phyloP scores from a whole-genome alignment of 2,329 filamentous ascomycete genomes.

The Diaporthe citriasiana region DNA sequence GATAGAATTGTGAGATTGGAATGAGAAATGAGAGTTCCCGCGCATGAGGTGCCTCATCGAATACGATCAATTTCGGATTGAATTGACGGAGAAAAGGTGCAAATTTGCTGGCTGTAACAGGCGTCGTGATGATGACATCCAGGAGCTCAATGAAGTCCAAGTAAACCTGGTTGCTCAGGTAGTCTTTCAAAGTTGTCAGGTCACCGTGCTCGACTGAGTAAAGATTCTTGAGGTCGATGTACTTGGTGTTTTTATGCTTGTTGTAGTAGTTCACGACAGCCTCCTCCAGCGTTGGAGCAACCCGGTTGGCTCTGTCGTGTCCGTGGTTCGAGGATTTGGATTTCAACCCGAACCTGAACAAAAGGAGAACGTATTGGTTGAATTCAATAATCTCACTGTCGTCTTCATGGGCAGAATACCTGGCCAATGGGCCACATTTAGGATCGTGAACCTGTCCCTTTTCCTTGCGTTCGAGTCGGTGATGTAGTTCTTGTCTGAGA shows the following conservation, averaged over 20 bases:
- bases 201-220: neutral
- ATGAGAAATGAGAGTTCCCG: constrained; percentile 18
- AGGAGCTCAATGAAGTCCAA: neutral
- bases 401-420: neutral
- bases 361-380: too few relatives aligned
- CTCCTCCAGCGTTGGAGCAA: constrained; percentile 14
- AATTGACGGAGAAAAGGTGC: neutral
- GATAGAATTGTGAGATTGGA: neutral
- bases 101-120: constrained; percentile 24
- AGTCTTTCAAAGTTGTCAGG: neutral
- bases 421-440: neutral
- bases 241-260: constrained; percentile 1
- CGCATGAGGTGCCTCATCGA: constrained; percentile 26
- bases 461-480: neutral
- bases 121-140: neutral
- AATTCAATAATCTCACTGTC: neutral
- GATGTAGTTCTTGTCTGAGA: neutral
- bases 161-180: neutral
- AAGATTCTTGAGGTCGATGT: neutral
- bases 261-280: neutral
- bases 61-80: neutral
- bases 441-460: neutral
- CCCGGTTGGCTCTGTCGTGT: neutral
- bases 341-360: too few relatives aligned
- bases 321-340: neutral